phyloP scores from a whole-genome alignment of 2,329 filamentous ascomycete species.

The Fusarium begoniae region DNA sequence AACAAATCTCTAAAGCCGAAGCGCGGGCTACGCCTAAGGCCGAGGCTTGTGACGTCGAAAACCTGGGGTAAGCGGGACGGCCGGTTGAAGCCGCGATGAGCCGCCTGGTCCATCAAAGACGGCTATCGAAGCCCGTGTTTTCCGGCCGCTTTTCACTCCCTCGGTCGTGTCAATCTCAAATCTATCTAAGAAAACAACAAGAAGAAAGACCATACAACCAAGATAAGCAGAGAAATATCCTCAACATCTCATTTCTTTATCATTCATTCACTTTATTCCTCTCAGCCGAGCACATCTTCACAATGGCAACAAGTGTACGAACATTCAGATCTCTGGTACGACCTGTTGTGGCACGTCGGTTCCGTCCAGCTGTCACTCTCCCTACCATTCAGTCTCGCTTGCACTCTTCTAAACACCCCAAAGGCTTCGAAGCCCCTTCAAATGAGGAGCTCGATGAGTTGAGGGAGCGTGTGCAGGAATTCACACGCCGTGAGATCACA shows the following conservation, averaged over 20 bases:
- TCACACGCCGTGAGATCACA: constrained; percentile 86
- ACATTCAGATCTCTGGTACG: constrained; percentile 49
- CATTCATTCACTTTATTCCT: neutral
- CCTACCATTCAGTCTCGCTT: constrained; percentile 51
- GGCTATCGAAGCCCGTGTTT: constrained; percentile 32
- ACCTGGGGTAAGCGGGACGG: constrained; percentile 42
- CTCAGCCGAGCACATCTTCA: neutral
- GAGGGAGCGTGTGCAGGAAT: constrained; percentile 86
- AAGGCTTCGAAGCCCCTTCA: constrained; percentile 74
- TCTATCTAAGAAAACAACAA: neutral
- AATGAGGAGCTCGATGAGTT: constrained; percentile 80
- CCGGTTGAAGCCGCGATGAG: constrained; percentile 38
- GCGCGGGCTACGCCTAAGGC: constrained; percentile 29
- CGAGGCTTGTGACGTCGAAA: constrained; percentile 44
- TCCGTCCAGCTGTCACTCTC: constrained; percentile 44
- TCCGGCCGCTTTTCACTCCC: constrained; percentile 28
- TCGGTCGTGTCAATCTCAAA: constrained; percentile 21
- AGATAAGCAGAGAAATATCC: constrained; percentile 5
- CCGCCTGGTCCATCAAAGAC: constrained; percentile 11
- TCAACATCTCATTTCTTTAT: neutral
- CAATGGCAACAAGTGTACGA: constrained; percentile 56
- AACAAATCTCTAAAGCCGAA: constrained; percentile 12
- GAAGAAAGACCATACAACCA: neutral
- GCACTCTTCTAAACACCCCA: constrained; percentile 68
- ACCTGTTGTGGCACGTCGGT: constrained; percentile 42